Evolutionary conservation across 208 protist genomes (phyloP), one percentile per base, ranked within the genome.

Genomic region (Zelonia costaricensis): DNA sequence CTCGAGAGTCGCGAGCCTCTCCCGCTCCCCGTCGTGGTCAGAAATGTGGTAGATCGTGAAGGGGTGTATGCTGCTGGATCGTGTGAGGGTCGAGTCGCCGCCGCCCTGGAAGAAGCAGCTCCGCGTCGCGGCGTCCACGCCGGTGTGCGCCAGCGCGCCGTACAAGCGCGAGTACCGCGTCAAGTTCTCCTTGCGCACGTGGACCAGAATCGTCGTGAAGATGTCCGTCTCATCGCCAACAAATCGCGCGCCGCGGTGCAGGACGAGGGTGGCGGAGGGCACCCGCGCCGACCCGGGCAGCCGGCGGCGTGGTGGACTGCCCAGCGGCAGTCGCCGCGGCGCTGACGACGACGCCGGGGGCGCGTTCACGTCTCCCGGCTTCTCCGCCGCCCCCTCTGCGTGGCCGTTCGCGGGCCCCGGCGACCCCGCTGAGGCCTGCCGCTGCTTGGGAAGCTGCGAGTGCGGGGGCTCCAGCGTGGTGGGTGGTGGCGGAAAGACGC

Each of bases 1-100:
- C 62, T 84, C 78, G 28, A 57, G 35, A 28, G 75, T 67, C 20
- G 69, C 75, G 39, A 84, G 49, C 4, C 70, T 43, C 33, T 76
- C 55, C 7, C 61, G 39, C 55, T 59, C 40, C 1, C 47, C 53
- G 1, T 12, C 35, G 15, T 39, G 39, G 15, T 65, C 53, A 8
- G 66, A 33, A 35, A 64, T 25, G 42, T 72, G 23, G 30, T 54
- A 65, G 20, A 65, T 7, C 4, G 66, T 65, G 23, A 72, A 45
- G 1, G 66, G 66, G 25, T 42, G 30, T 39, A 35, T 46, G 36
- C 1, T 10, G 27, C 23, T n/a, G 8, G 20, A 42, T 8, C 22
- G 49, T 22, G 22, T 48, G 0, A 55, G 1, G 12, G 33, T 40
- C 7, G 66, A 45, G 51, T 72, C 58, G 18, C 4, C 40, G 3